These are phyloP conservation scores for Apiosordaria backusii DNA, from an alignment of 495 filamentous ascomycete species.

Conservation along the genomic window DNA sequence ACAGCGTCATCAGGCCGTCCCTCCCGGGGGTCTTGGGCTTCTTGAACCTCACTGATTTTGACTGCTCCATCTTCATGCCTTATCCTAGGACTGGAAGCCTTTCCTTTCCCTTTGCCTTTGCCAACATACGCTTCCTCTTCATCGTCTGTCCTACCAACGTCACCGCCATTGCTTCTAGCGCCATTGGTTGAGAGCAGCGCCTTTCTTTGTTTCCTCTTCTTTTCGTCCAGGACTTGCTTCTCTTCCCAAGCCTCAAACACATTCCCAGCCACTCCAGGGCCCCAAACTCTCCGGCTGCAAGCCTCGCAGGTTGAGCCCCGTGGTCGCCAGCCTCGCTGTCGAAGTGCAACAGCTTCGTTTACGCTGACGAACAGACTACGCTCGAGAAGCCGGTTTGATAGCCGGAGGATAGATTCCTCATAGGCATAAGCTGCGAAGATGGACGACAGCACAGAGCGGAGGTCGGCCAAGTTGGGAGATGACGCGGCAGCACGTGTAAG, in stretches of 20 bases:
- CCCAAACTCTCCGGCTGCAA: constrained; percentile 83
- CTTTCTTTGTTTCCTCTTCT: constrained; percentile 34
- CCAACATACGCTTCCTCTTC: constrained; percentile 32
- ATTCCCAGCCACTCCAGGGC: constrained; percentile 72
- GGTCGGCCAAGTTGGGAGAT: constrained; percentile 81
- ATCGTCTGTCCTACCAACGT: constrained; percentile 27
- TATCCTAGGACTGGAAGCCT: constrained; percentile 20
- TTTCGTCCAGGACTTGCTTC: constrained; percentile 50
- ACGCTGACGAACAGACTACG: constrained; percentile 87
- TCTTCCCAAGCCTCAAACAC: constrained; percentile 80
- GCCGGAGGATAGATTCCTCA: constrained; percentile 77
- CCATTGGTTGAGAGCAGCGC: not conserved
- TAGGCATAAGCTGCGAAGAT: constrained; percentile 96
- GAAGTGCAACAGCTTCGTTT: constrained; percentile 63
- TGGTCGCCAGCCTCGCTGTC: constrained; percentile 88
- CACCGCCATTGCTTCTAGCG: constrained; percentile 26
- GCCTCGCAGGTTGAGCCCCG: constrained; percentile 80
- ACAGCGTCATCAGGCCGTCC: not conserved
- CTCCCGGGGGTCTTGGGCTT: constrained; percentile 14
- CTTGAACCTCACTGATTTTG: constrained; percentile 12
- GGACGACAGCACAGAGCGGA: constrained; percentile 76
- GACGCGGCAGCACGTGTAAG: constrained; percentile 74
- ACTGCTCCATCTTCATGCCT: constrained; percentile 20
- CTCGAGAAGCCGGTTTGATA: constrained; percentile 83
- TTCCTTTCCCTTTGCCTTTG: constrained; percentile 37